phyloP scores from a whole-genome alignment of 1,284 basidiomycete genomes.

The Ganoderma lingzhi region DNA sequence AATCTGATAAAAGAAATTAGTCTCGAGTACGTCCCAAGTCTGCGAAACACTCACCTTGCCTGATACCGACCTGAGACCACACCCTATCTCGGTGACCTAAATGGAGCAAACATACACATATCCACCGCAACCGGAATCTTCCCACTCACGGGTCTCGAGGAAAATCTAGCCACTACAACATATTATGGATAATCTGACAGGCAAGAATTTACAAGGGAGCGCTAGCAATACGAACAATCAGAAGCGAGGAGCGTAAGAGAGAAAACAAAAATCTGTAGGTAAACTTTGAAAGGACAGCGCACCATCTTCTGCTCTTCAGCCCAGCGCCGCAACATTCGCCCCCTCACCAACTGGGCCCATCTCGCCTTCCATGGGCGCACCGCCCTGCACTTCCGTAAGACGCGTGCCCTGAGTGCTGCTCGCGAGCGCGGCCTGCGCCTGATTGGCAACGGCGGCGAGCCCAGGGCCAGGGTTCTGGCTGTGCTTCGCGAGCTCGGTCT shows the following conservation, averaged over 20 bases:
- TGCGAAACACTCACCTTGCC: background rate
- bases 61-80: background rate
- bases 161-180: constrained; percentile 28
- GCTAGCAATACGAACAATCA: constrained; percentile 12
- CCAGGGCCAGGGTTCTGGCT: constrained; percentile 27
- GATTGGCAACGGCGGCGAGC: constrained; percentile 40
- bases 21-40: background rate
- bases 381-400: constrained; percentile 56
- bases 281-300: constrained; percentile 6
- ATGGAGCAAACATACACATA: background rate
- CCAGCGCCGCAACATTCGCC: constrained; percentile 41
- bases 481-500: constrained; percentile 67
- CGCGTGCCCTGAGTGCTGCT: constrained; percentile 65
- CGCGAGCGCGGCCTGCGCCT: constrained; percentile 51
- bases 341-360: constrained; percentile 42
- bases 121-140: background rate
- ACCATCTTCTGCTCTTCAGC: constrained; percentile 23
- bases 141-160: background rate
- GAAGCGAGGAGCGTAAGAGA: constrained; percentile 18
- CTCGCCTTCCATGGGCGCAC: constrained; percentile 41
- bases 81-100: background rate
- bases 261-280: constrained; percentile 6
- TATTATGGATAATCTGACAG: constrained; percentile 27
- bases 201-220: constrained; percentile 23
- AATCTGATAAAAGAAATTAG: background rate